These are phyloP conservation scores for Chaetomium sp. DNA, from an alignment of 2,329 filamentous ascomycete species.

Conservation along the genomic window DNA sequence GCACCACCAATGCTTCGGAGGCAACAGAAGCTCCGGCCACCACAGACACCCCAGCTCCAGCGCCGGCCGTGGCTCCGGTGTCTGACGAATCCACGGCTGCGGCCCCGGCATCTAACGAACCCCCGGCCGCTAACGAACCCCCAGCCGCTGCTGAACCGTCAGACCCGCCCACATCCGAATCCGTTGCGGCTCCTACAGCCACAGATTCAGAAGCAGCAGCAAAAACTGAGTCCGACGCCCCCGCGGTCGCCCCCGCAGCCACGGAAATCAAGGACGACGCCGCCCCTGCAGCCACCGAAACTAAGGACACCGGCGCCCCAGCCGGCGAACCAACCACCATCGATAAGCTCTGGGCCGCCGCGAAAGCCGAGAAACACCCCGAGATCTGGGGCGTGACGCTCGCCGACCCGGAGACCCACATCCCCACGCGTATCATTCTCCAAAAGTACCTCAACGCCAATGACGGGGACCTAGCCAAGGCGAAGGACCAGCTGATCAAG, in stretches of 20 bases:
- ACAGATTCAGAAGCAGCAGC: no score
- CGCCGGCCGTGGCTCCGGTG: no score
- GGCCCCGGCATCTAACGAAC: no score
- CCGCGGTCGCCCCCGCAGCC: no score
- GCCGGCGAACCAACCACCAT: slow-evolving; percentile 12
- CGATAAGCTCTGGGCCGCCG: slow-evolving; percentile 24
- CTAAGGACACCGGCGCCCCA: background rate
- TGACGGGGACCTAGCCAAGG: slow-evolving; percentile 63
- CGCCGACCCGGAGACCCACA: slow-evolving; percentile 43
- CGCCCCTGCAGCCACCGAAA: background rate
- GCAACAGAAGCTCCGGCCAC: background rate
- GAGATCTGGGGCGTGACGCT: slow-evolving; percentile 88
- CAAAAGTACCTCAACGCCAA: slow-evolving; percentile 95
- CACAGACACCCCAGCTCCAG: no score
- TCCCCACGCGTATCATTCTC: slow-evolving; percentile 75
- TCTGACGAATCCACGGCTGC: no score
- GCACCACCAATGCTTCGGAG: background rate
- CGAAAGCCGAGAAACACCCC: slow-evolving; percentile 41
- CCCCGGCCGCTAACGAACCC: no score
- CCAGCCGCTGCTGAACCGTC: no score
- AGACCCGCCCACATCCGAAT: no score
- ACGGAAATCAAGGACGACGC: no score
- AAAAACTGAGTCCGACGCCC: no score
- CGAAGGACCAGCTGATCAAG: slow-evolving; percentile 69
- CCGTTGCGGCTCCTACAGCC: no score